Evolutionary conservation across 2,329 filamentous ascomycete genomes (phyloP).

Genomic region (Ophiostoma populinum): DNA sequence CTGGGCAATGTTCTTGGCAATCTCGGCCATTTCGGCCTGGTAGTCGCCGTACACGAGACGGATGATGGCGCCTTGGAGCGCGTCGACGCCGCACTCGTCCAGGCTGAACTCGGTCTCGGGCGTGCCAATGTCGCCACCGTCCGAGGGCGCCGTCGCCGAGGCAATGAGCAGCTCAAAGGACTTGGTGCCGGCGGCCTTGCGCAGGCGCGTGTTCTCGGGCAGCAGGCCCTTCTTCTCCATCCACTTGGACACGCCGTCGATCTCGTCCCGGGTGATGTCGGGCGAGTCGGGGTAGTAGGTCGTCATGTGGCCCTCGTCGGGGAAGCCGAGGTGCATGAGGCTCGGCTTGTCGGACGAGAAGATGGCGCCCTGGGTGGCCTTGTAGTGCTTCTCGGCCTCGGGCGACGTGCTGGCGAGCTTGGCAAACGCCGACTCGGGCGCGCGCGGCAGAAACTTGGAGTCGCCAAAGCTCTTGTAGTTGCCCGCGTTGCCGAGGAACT

Average conservation of each 20-base stretch:
- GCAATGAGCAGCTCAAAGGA: conserved; percentile 61
- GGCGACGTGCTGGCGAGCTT: conserved; percentile 43
- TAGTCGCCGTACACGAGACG: conserved; percentile 62
- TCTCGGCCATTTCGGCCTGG: conserved; percentile 49
- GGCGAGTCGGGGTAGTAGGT: conserved; percentile 69
- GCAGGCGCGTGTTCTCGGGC: conserved; percentile 59
- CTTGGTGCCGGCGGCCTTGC: conserved; percentile 36
- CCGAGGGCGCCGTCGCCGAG: conserved; percentile 43
- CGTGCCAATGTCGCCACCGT: conserved; percentile 47
- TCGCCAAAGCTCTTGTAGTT: conserved; percentile 85
- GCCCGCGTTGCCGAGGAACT: conserved; percentile 64
- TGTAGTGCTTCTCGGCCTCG: conserved; percentile 46
- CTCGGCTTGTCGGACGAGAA: conserved; percentile 48
- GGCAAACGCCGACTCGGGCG: conserved; percentile 44
- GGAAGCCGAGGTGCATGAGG: conserved; percentile 60
- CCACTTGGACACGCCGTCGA: conserved; percentile 53
- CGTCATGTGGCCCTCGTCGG: conserved; percentile 58
- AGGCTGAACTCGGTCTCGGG: conserved; percentile 44
- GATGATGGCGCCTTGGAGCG: conserved; percentile 48
- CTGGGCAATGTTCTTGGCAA: conserved; percentile 48
- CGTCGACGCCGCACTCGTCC: conserved; percentile 38
- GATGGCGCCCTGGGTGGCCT: conserved; percentile 52
- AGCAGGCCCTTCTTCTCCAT: conserved; percentile 52
- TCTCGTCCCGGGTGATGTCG: conserved; percentile 57
- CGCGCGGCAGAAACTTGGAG: conserved; percentile 64